A percentile compares a stretch with the other conserved stretches of the same genome.
These are phyloP conservation scores for Linnemannia zychae DNA, from an alignment of 192 early-diverging fungal species.

Conservation along the genomic window DNA sequence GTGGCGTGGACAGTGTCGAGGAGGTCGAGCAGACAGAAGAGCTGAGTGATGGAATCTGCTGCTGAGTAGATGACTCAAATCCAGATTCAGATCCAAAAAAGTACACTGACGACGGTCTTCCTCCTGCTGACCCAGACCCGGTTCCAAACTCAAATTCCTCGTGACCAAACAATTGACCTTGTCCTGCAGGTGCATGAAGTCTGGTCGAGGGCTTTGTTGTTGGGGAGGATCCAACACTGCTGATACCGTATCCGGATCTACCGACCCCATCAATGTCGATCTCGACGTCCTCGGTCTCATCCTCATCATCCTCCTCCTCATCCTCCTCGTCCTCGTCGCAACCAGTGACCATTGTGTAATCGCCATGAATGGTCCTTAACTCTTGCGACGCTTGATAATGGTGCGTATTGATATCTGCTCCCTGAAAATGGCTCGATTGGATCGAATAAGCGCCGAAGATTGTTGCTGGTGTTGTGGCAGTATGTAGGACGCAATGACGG, in stretches of 20 bases:
- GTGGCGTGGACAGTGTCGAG: not conserved
- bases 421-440: no score
- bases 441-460: not conserved
- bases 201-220: not conserved
- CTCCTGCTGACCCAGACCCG: not conserved
- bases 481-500: not conserved
- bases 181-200: not conserved
- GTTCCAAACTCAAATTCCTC: not conserved
- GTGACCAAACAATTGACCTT: not conserved
- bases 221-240: not conserved
- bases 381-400: no score
- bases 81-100: conserved; percentile 20
- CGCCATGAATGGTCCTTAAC: no score
- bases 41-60: not conserved
- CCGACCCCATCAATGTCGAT: conserved; percentile 5
- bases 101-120: not conserved
- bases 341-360: no score
- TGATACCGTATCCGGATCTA: not conserved
- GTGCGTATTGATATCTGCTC: no score
- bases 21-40: not conserved
- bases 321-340: not conserved
- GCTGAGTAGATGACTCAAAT: not conserved
- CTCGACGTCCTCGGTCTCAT: conserved; percentile 4
- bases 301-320: not conserved
- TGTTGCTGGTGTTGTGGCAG: not conserved